These are phyloP conservation scores for Sonneratia caseolaris DNA, from an alignment of 345 rosid species.

Conservation along the genomic window DNA sequence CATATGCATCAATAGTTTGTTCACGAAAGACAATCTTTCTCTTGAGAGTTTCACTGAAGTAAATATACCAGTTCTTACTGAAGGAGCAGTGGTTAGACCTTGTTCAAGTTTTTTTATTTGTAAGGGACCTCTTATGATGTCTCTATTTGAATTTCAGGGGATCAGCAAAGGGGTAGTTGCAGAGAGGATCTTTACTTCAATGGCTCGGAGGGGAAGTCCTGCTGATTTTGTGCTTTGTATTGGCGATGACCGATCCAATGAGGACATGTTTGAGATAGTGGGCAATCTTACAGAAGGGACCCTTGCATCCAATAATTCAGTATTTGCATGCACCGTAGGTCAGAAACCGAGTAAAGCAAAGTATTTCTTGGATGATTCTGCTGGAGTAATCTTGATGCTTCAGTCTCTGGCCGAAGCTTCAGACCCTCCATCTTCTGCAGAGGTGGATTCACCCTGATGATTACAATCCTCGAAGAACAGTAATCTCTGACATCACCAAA, in stretches of 20 bases:
- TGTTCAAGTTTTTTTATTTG: neutral
- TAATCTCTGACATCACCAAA: neutral
- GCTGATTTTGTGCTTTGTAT: slow-evolving; percentile 64
- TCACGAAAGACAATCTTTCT: neutral
- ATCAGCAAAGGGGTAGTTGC: slow-evolving; percentile 55
- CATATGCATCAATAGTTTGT: neutral
- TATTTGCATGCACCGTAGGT: slow-evolving; percentile 83
- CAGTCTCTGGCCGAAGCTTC: slow-evolving; percentile 56
- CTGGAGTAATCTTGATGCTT: slow-evolving; percentile 50
- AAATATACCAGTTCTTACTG: neutral
- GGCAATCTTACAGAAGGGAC: slow-evolving; percentile 25
- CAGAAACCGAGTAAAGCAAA: slow-evolving; percentile 98
- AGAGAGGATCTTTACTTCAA: slow-evolving; percentile 42
- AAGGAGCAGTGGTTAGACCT: neutral
- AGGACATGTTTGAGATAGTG: slow-evolving; percentile 67
- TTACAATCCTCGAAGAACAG: neutral
- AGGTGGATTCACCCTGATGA: slow-evolving; percentile 23
- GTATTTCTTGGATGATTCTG: slow-evolving; percentile 68
- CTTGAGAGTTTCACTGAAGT: neutral
- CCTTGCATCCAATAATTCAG: slow-evolving; percentile 33
- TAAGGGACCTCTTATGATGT: neutral
- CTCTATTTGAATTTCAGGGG: slow-evolving; percentile 27
- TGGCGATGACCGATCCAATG: slow-evolving; percentile 71
- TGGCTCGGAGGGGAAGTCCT: slow-evolving; percentile 32
- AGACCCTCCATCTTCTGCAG: slow-evolving; percentile 19